These are phyloP conservation scores for Colletotrichum lupini DNA, from an alignment of 2,329 filamentous ascomycete species.

Conservation along the genomic window DNA sequence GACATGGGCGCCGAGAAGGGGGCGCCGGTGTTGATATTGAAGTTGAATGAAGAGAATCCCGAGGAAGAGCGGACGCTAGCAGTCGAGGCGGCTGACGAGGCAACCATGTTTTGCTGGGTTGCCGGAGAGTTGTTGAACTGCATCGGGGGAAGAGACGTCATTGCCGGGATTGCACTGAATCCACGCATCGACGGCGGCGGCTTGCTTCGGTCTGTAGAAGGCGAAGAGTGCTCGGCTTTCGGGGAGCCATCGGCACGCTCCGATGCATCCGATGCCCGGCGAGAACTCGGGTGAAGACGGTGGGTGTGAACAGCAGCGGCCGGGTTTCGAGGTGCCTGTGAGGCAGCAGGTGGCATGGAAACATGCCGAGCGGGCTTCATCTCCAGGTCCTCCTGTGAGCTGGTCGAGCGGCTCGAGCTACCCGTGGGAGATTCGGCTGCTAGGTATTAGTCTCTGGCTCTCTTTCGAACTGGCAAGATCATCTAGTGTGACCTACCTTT, in stretches of 20 bases:
- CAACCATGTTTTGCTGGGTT: background rate
- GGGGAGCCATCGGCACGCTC: slow-evolving; percentile 28
- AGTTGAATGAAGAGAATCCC: slow-evolving; percentile 33
- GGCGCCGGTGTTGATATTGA: slow-evolving; percentile 12
- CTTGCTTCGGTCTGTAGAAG: slow-evolving; percentile 22
- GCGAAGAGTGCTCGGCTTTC: slow-evolving; percentile 11
- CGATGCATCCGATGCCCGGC: slow-evolving; percentile 45
- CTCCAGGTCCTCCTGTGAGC: slow-evolving; percentile 54
- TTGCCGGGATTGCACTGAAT: slow-evolving; percentile 40
- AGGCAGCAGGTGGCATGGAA: slow-evolving; percentile 21
- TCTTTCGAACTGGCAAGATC: background rate
- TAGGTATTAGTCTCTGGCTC: slow-evolving; percentile 19
- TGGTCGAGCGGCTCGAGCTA: slow-evolving; percentile 51
- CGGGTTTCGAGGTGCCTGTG: slow-evolving; percentile 6
- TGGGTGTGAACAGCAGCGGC: slow-evolving; percentile 23
- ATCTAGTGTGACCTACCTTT: slow-evolving; percentile 43
- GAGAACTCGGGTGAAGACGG: slow-evolving; percentile 43
- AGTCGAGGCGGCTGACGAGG: slow-evolving; percentile 33
- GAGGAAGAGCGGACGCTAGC: slow-evolving; percentile 25
- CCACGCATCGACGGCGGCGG: slow-evolving; percentile 46
- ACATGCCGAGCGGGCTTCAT: slow-evolving; percentile 45
- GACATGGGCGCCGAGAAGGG: slow-evolving; percentile 34
- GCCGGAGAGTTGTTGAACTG: slow-evolving; percentile 7
- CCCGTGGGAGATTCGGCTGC: slow-evolving; percentile 43
- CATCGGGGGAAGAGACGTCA: slow-evolving; percentile 21